phyloP scores from a whole-genome alignment of 192 early-diverging fungal genomes.

The Backusella parvicylindrica region DNA sequence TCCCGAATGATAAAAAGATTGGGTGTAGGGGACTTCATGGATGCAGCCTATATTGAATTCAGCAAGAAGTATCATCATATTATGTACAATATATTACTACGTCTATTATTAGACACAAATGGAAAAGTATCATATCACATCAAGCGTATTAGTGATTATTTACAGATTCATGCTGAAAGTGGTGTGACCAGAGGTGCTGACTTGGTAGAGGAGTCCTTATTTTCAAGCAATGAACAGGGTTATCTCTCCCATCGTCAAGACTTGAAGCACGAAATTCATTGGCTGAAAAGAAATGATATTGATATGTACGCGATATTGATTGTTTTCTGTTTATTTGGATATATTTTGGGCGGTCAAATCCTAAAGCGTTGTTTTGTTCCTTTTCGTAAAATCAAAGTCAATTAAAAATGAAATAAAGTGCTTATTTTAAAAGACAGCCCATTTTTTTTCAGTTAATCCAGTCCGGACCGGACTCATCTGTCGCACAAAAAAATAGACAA shows the following conservation, averaged over 20 bases:
- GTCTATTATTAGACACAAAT: background rate
- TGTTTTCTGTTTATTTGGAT: background rate
- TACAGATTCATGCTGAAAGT: slow-evolving; percentile 7
- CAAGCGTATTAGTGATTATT: background rate
- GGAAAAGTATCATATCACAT: background rate
- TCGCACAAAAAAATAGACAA: background rate
- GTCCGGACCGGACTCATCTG: background rate
- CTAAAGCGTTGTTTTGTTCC: background rate
- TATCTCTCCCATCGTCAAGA: slow-evolving; percentile 10
- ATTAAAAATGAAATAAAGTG: background rate
- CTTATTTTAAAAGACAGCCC: too few species aligned
- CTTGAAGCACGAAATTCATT: slow-evolving; percentile 8
- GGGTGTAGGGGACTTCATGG: background rate
- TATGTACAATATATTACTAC: background rate
- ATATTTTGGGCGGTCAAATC: background rate
- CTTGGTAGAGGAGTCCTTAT: slow-evolving; percentile 16
- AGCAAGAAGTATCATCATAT: background rate
- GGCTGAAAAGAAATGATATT: slow-evolving; percentile 8
- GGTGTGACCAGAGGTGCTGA: slow-evolving; percentile 11
- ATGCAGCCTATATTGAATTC: background rate
- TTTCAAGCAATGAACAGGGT: background rate
- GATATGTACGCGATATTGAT: slow-evolving; percentile 3
- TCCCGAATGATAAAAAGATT: background rate
- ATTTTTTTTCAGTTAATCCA: too few species aligned
- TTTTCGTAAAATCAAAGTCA: background rate